A percentile compares a stretch with the other conserved stretches of the same genome.
Conservation (phyloP, 345 rosid species). For the Populus nigra region DNA sequence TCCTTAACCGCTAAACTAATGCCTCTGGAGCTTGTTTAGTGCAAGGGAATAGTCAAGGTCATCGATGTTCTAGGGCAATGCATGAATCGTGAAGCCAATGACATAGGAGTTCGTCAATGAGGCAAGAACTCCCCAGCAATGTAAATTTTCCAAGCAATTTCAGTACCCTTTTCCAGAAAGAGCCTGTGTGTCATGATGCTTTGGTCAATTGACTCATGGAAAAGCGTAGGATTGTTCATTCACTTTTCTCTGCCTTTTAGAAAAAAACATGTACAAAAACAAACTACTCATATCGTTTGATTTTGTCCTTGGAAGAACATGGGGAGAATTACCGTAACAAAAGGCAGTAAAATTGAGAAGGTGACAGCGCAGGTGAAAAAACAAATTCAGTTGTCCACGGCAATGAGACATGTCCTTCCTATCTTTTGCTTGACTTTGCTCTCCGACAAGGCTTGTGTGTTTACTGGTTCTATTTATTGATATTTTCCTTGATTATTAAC, state of each 20-base stretch:
- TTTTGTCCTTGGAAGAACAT: background rate
- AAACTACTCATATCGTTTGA: background rate
- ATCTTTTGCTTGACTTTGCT: background rate
- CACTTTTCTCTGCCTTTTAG: background rate
- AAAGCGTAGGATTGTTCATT: background rate
- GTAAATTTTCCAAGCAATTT: background rate
- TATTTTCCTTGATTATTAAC: background rate
- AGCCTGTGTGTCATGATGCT: background rate
- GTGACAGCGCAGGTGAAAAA: background rate
- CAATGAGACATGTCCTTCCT: background rate
- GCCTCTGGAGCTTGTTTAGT: background rate
- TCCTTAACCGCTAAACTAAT: background rate
- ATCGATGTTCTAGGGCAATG: background rate
- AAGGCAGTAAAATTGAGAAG: background rate
- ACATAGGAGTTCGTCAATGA: background rate
- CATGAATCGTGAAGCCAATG: background rate
- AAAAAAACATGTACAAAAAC: background rate
- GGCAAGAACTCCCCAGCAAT: background rate
- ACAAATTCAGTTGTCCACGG: background rate
- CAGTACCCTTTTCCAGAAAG: background rate
- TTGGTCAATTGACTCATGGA: background rate
- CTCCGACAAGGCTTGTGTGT: background rate
- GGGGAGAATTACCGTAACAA: background rate
- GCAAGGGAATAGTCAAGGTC: background rate
- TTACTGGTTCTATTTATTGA: background rate